phyloP scores from a whole-genome alignment of 176 grass and related monocot genomes.

The Themeda triandra region DNA sequence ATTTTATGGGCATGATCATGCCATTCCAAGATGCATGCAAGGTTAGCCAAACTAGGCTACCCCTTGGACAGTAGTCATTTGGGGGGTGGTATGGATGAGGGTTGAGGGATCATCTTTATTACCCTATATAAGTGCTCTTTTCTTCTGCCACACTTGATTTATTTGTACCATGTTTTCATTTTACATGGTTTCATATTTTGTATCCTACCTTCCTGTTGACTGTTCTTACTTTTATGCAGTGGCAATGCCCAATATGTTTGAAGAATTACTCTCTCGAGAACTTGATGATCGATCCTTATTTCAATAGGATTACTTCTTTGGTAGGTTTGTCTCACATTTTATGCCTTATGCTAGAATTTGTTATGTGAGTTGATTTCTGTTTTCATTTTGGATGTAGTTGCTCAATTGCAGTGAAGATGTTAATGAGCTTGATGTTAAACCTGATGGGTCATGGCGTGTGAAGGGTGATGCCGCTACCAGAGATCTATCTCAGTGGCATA shows the following conservation, averaged over 20 bases:
- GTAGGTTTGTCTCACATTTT: conserved; percentile 42
- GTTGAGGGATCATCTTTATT: background rate
- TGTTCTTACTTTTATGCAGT: conserved; percentile 61
- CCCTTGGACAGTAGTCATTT: background rate
- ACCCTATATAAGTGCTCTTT: background rate
- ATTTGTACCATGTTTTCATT: background rate
- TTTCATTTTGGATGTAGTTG: conserved; percentile 51
- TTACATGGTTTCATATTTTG: conserved; percentile 6
- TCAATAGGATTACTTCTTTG: conserved; percentile 89
- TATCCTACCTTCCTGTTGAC: background rate
- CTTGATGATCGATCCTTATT: conserved; percentile 89
- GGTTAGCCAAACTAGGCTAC: background rate
- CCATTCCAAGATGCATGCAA: background rate
- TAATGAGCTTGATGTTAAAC: conserved; percentile 95
- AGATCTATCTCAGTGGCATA: conserved; percentile 84
- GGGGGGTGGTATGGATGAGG: background rate
- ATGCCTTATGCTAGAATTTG: conserved; percentile 17
- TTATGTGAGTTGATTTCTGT: conserved; percentile 23
- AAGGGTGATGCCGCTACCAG: conserved; percentile 71
- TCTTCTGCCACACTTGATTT: background rate
- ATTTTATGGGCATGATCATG: background rate
- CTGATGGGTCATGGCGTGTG: conserved; percentile 89
- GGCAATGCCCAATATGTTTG: conserved; percentile 97
- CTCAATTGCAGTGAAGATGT: conserved; percentile 78
- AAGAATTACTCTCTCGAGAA: conserved; percentile 95